Conservation (phyloP, 1,284 basidiomycete species). For the Schizophyllum amplum region DNA sequence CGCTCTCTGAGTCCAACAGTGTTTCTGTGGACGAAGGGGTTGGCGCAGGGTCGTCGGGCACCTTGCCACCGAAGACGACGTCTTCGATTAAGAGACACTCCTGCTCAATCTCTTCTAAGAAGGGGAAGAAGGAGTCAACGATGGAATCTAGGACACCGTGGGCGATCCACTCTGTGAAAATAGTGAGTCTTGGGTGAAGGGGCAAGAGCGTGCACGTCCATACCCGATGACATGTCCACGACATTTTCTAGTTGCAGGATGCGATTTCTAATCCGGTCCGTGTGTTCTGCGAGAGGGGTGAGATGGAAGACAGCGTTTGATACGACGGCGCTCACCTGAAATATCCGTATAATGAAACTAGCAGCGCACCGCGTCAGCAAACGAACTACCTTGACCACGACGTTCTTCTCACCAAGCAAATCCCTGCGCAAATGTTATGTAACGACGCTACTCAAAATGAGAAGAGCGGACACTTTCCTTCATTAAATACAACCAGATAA, state of each 20-base stretch:
- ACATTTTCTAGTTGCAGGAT: conserved; percentile 53
- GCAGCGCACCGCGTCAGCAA: no score
- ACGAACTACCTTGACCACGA: no score
- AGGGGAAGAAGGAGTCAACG: conserved; percentile 91
- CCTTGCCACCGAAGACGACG: conserved; percentile 42
- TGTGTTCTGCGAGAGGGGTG: conserved; percentile 54
- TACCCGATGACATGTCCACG: conserved; percentile 63
- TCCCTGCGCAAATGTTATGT: conserved; percentile 2
- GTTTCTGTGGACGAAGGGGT: not conserved
- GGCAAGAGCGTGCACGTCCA: conserved; percentile 13
- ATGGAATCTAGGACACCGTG: conserved; percentile 91
- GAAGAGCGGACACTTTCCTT: conserved; percentile 78
- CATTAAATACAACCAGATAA: conserved; percentile 85
- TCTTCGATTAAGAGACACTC: conserved; percentile 79
- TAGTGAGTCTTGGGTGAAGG: not conserved
- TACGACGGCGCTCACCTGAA: conserved; percentile 34
- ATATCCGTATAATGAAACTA: conserved; percentile 95
- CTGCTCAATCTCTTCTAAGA: conserved; percentile 75
- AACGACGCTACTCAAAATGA: conserved; percentile 3
- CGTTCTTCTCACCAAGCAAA: no score
- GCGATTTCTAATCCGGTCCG: conserved; percentile 69
- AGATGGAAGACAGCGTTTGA: not conserved
- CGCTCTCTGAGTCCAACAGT: not conserved
- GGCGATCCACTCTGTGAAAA: conserved; percentile 80
- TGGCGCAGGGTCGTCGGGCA: not conserved